Conservation (phyloP, 305 asterid genomes). For the Nicotiana rustica region DNA sequence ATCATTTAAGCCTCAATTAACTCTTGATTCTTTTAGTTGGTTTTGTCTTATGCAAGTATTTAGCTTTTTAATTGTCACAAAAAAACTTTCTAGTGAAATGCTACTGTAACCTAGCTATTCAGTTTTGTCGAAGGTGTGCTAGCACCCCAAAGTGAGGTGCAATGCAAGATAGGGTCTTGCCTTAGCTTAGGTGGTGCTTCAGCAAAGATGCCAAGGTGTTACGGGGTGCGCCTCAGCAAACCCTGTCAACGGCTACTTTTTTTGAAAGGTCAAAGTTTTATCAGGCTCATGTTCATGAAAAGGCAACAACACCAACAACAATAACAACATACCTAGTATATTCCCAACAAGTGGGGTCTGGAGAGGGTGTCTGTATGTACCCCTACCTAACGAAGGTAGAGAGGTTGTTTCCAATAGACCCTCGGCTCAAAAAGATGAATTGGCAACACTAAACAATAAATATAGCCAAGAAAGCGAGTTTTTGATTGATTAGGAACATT, state of each 20-base stretch:
- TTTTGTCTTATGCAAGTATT: conserved; percentile 20
- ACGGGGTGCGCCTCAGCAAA: background rate
- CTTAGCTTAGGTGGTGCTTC: conserved; percentile 27
- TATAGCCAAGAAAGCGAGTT: background rate
- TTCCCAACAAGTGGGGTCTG: too few species aligned
- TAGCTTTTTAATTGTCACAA: background rate
- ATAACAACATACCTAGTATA: too few species aligned
- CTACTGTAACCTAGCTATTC: conserved; percentile 23
- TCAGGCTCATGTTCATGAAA: background rate
- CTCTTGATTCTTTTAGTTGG: conserved; percentile 15
- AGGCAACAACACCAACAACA: background rate
- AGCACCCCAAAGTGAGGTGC: background rate
- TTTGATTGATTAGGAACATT: conserved; percentile 20
- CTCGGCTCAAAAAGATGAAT: too few species aligned
- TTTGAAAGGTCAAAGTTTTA: conserved; percentile 8
- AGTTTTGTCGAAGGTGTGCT: background rate
- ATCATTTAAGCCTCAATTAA: background rate
- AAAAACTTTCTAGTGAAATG: background rate
- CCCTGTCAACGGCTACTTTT: background rate
- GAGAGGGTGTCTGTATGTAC: too few species aligned
- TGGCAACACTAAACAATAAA: background rate
- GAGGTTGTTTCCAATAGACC: too few species aligned
- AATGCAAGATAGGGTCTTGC: conserved; percentile 19
- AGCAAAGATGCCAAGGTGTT: conserved; percentile 7
- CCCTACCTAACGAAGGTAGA: too few species aligned